phyloP scores from a whole-genome alignment of 768 basidiomycete genomes.

The Nidularia pulvinata region DNA sequence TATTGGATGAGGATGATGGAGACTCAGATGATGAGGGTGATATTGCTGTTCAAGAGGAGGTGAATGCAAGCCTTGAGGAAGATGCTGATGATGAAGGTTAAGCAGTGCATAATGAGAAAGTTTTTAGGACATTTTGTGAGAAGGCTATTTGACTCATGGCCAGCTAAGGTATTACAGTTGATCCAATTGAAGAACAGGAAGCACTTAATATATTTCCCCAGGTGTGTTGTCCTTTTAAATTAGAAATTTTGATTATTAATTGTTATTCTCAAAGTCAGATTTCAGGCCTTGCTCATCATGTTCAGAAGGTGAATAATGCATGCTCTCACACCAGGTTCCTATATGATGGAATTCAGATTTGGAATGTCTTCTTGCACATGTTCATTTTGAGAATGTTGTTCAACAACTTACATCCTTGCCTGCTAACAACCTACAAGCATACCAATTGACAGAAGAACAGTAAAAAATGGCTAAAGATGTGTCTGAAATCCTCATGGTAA shows the following conservation, averaged over 20 bases:
- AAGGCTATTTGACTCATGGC: slow-evolving; percentile 8
- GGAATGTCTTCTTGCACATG: slow-evolving; percentile 18
- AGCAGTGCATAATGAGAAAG: slow-evolving; percentile 3
- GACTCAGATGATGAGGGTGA: slow-evolving; percentile 2
- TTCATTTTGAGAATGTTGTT: slow-evolving; percentile 11
- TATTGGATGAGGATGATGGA: no score
- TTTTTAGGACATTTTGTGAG: slow-evolving; percentile 4
- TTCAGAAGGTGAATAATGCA: slow-evolving; percentile 10
- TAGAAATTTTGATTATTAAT: neutral
- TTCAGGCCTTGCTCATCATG: slow-evolving; percentile 15
- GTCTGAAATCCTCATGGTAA: slow-evolving; percentile 14
- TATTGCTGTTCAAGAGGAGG: neutral
- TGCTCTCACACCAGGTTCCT: slow-evolving; percentile 18
- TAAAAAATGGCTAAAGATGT: slow-evolving; percentile 22
- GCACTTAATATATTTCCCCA: slow-evolving; percentile 9
- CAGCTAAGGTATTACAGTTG: slow-evolving; percentile 1
- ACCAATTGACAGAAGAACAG: slow-evolving; percentile 13
- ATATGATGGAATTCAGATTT: slow-evolving; percentile 28
- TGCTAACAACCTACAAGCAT: slow-evolving; percentile 17
- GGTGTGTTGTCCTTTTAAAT: neutral
- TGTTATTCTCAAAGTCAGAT: slow-evolving; percentile 1
- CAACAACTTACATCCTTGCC: slow-evolving; percentile 7
- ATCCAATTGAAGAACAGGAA: slow-evolving; percentile 1
- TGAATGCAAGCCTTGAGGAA: no score
- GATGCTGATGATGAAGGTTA: no score